A percentile compares a stretch with the other conserved stretches of the same genome.
Conservation (phyloP, 169 alveolate species). For the Perkinsus olseni region DNA sequence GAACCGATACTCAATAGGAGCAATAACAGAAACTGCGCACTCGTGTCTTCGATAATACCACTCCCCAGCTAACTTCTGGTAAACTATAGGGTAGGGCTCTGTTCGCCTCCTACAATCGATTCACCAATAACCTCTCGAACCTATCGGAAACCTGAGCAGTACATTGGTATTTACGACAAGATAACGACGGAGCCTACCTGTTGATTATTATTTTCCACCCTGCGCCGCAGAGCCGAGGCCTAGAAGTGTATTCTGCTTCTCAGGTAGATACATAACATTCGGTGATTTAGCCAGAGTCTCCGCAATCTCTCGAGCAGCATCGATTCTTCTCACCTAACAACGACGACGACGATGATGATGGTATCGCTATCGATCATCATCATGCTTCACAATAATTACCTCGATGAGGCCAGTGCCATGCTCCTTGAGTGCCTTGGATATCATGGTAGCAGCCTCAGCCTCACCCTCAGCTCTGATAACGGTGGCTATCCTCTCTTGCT, state of each 20-base stretch:
- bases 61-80: too few relatives aligned
- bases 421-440: slow-evolving; percentile 84
- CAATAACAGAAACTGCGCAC: too few relatives aligned
- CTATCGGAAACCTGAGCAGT: neutral
- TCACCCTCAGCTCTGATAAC: slow-evolving; percentile 94
- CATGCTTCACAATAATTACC: neutral
- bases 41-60: too few relatives aligned
- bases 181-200: neutral
- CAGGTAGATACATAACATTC: slow-evolving; percentile 74
- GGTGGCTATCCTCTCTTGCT: slow-evolving; percentile 89
- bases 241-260: neutral
- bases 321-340: slow-evolving; percentile 74
- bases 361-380: neutral
- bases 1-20: too few relatives aligned
- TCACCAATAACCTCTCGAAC: neutral
- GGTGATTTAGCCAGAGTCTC: slow-evolving; percentile 80
- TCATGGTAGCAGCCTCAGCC: slow-evolving; percentile 93
- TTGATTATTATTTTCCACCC: neutral
- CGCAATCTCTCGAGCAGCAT: slow-evolving; percentile 92
- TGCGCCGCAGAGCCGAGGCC: neutral
- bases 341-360: neutral
- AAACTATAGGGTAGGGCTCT: too few relatives aligned
- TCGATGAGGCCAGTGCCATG: slow-evolving; percentile 90
- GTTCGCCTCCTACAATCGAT: too few relatives aligned
- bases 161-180: too few relatives aligned